phyloP scores from a whole-genome alignment of 2,329 filamentous ascomycete species.

The Hypomyces rosellus region DNA sequence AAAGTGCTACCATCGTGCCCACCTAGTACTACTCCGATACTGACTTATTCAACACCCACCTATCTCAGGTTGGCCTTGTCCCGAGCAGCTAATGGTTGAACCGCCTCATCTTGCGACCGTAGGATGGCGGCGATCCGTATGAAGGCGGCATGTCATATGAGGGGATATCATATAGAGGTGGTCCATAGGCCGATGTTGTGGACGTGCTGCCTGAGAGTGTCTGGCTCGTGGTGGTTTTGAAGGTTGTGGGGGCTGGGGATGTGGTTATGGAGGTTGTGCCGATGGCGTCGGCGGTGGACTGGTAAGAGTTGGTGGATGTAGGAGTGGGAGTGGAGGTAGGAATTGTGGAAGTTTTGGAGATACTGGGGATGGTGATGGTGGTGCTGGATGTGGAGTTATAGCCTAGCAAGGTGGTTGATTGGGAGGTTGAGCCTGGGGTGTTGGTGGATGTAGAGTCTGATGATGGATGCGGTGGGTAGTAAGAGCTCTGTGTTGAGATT shows the following conservation, averaged over 20 bases:
- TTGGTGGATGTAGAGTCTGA: no score
- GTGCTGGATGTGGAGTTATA: background rate
- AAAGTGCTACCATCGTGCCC: no score
- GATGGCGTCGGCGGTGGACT: slow-evolving; percentile 12
- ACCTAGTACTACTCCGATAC: no score
- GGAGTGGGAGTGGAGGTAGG: no score
- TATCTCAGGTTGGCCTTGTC: no score
- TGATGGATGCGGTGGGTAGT: background rate
- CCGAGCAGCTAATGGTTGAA: background rate
- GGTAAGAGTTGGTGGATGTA: background rate
- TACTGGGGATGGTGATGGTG: background rate
- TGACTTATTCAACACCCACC: no score
- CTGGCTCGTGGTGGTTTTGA: slow-evolving; percentile 19
- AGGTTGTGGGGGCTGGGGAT: slow-evolving; percentile 15
- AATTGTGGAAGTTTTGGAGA: slow-evolving; percentile 9
- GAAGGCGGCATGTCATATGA: slow-evolving; percentile 20
- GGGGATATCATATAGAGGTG: slow-evolving; percentile 16
- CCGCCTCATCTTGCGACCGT: slow-evolving; percentile 15
- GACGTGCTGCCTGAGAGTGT: background rate
- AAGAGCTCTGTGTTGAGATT: background rate
- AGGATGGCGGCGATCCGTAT: slow-evolving; percentile 12
- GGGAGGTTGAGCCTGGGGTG: background rate
- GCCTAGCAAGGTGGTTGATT: background rate
- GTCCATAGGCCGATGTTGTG: slow-evolving; percentile 2
- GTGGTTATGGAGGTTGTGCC: slow-evolving; percentile 5